phyloP scores from a whole-genome alignment of 2,329 filamentous ascomycete genomes.

The Diplodia corticola region DNA sequence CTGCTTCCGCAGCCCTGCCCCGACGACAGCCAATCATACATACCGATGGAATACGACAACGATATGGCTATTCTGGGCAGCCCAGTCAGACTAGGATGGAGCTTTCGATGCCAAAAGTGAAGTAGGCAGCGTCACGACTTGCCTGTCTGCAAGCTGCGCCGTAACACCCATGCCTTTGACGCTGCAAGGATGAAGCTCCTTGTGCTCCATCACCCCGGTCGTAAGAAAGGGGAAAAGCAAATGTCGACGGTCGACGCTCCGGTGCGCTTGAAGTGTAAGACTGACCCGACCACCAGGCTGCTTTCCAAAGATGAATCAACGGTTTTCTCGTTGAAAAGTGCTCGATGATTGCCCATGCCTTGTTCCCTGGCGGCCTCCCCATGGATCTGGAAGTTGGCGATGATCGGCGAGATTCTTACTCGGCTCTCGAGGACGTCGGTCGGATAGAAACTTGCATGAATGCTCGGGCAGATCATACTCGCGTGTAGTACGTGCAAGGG shows the following conservation, averaged over 20 bases:
- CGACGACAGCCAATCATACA: slow-evolving; percentile 7
- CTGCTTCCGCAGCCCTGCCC: slow-evolving; percentile 4
- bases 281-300: neutral
- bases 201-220: neutral
- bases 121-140: neutral
- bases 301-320: neutral
- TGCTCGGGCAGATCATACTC: neutral
- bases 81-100: neutral
- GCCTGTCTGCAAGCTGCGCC: neutral
- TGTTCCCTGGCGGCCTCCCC: neutral
- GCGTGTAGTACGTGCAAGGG: neutral
- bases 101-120: neutral
- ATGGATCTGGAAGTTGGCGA: too few relatives aligned
- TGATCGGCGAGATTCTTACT: neutral
- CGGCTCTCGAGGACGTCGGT: neutral
- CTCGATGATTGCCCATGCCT: neutral
- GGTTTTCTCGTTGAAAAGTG: neutral
- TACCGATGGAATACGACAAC: neutral
- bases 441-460: neutral
- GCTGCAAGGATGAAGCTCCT: neutral
- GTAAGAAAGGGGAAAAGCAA: neutral
- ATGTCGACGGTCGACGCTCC: neutral
- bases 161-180: neutral
- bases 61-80: neutral
- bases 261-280: neutral